Conservation (phyloP, 192 early-diverging fungal genomes). For the Coemansia asiatica region DNA sequence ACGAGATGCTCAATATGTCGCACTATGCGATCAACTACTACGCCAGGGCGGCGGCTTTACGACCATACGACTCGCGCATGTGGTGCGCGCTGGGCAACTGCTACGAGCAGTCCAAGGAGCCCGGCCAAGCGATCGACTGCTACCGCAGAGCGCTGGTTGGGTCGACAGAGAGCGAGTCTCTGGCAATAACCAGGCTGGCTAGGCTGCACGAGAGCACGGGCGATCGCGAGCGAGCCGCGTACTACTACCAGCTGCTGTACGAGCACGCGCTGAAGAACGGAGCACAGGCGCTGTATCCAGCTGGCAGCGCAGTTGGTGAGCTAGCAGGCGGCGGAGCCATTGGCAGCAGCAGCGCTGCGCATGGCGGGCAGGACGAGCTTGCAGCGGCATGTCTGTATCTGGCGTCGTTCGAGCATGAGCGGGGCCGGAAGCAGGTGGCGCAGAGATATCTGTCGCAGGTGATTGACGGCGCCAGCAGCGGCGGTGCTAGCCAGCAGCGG, state of each 20-base stretch:
- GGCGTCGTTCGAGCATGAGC: constrained; percentile 44
- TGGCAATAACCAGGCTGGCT: constrained; percentile 61
- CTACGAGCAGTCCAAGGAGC: constrained; percentile 61
- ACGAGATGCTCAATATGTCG: constrained; percentile 81
- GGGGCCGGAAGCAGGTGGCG: constrained; percentile 26
- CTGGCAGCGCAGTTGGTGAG: constrained; percentile 8
- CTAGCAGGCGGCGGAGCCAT: neutral
- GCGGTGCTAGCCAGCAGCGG: constrained; percentile 28
- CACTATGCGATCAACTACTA: constrained; percentile 84
- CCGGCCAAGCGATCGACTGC: constrained; percentile 68
- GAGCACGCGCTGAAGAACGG: constrained; percentile 38
- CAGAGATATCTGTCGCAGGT: constrained; percentile 41
- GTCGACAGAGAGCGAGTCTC: constrained; percentile 59
- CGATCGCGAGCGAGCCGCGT: constrained; percentile 56
- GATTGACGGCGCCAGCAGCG: constrained; percentile 27
- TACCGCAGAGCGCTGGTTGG: constrained; percentile 71
- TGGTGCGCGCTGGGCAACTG: constrained; percentile 78
- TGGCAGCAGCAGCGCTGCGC: neutral
- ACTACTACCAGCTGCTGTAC: constrained; percentile 59
- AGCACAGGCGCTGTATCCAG: constrained; percentile 3
- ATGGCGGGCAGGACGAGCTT: constrained; percentile 42
- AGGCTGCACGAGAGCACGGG: constrained; percentile 61
- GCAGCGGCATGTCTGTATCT: constrained; percentile 45
- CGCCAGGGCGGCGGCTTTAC: constrained; percentile 66
- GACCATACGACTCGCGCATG: constrained; percentile 83